phyloP scores from a whole-genome alignment of 306 rosid genomes.

The Rosa lucieae region DNA sequence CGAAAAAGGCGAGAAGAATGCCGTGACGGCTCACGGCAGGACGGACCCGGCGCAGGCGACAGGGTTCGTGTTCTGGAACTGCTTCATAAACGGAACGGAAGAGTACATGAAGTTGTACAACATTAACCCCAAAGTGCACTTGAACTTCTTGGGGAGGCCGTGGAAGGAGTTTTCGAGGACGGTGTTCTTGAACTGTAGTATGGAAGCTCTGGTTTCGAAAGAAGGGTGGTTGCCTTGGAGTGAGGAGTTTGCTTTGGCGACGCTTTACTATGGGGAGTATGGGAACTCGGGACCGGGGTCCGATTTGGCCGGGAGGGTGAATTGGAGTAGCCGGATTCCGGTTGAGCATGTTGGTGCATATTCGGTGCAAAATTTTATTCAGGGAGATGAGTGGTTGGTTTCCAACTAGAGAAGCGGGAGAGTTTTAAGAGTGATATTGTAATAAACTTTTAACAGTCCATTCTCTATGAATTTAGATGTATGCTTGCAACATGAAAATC shows the following conservation, averaged over 20 bases:
- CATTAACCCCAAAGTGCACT: constrained; percentile 65
- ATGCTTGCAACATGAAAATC: background rate
- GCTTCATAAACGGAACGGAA: constrained; percentile 63
- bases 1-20: constrained; percentile 62
- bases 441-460: background rate
- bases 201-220: constrained; percentile 50
- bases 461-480: background rate
- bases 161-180: constrained; percentile 86
- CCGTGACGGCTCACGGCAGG: constrained; percentile 74
- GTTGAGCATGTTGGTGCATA: constrained; percentile 44
- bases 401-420: constrained; percentile 5
- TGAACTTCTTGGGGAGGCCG: constrained; percentile 87
- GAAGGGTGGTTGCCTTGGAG: constrained; percentile 83
- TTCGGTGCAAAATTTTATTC: constrained; percentile 73
- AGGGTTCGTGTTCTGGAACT: constrained; percentile 68
- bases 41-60: constrained; percentile 73
- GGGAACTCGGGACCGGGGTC: constrained; percentile 58
- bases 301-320: constrained; percentile 41
- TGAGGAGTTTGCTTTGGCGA: constrained; percentile 55
- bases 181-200: constrained; percentile 43
- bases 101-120: constrained; percentile 58
- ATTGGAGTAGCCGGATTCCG: constrained; percentile 68
- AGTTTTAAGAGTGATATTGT: background rate
- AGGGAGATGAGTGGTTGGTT: constrained; percentile 63
- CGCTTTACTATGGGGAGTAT: constrained; percentile 76